Percentiles rank a stretch among this genome's conserved stretches.
phyloP scores from a whole-genome alignment of 164 flowering plant genomes.

The Protea cynaroides region DNA sequence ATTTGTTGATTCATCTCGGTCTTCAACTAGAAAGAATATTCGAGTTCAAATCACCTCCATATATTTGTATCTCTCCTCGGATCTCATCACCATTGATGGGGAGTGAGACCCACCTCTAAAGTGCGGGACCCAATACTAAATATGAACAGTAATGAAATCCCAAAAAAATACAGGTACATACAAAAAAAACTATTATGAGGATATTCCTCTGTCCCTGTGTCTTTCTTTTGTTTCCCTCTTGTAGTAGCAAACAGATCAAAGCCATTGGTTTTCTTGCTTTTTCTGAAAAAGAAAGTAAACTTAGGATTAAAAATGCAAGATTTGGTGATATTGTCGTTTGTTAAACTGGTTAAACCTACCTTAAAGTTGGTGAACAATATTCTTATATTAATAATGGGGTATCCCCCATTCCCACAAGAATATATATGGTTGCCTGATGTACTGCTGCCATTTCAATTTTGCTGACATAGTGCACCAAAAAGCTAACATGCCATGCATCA shows the following conservation, averaged over 20 bases:
- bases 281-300: neutral
- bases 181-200: too few relatives aligned
- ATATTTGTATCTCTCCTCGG: too few relatives aligned
- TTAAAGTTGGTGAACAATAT: slow-evolving; percentile 1
- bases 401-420: too few relatives aligned
- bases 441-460: neutral
- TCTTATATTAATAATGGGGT: neutral
- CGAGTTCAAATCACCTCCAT: too few relatives aligned
- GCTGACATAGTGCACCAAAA: neutral
- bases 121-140: too few relatives aligned
- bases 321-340: neutral
- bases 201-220: too few relatives aligned
- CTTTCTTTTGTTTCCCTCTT: too few relatives aligned
- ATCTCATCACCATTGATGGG: too few relatives aligned
- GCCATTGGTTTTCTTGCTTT: neutral
- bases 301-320: neutral
- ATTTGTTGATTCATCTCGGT: too few relatives aligned
- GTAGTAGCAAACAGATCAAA: neutral
- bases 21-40: too few relatives aligned
- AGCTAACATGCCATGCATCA: neutral
- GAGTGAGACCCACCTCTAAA: too few relatives aligned
- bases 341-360: neutral
- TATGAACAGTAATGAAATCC: too few relatives aligned
- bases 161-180: neutral
- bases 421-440: neutral